These are phyloP conservation scores for Lentinus brumalis DNA, from an alignment of 768 basidiomycete genomes.

Conservation along the genomic window DNA sequence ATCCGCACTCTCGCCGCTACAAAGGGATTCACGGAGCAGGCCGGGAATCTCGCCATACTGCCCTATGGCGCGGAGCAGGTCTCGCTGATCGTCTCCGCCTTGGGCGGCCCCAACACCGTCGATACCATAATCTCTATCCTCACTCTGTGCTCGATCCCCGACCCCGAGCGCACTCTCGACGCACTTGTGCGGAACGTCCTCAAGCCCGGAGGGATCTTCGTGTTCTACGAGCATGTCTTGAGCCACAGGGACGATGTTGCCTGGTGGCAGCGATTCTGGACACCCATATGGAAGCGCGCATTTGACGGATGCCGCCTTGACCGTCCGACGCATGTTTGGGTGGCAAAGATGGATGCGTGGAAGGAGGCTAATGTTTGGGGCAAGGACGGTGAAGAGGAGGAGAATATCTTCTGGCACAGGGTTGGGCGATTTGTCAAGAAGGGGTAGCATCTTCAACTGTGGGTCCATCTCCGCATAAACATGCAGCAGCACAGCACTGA, in stretches of 20 bases:
- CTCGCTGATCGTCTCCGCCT: constrained; percentile 44
- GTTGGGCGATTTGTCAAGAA: constrained; percentile 58
- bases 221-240: constrained; percentile 74
- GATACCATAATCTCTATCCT: constrained; percentile 69
- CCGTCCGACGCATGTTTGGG: constrained; percentile 51
- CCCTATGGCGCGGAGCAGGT: constrained; percentile 65
- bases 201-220: constrained; percentile 61
- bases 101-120: constrained; percentile 41
- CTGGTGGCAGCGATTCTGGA: constrained; percentile 77
- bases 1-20: constrained; percentile 51
- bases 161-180: constrained; percentile 49
- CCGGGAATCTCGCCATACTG: constrained; percentile 59
- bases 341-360: constrained; percentile 53
- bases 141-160: constrained; percentile 65
- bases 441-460: background rate
- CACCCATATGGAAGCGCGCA: constrained; percentile 60
- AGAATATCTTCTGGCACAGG: constrained; percentile 62
- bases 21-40: constrained; percentile 54
- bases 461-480: too few relatives aligned
- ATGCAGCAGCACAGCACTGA: too few relatives aligned
- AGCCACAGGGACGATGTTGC: constrained; percentile 54
- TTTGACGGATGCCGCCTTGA: constrained; percentile 71
- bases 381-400: constrained; percentile 54
- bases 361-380: constrained; percentile 46
- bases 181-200: constrained; percentile 54